phyloP scores from a whole-genome alignment of 108 stramenopile species.

The Skeletonema tropicum region DNA sequence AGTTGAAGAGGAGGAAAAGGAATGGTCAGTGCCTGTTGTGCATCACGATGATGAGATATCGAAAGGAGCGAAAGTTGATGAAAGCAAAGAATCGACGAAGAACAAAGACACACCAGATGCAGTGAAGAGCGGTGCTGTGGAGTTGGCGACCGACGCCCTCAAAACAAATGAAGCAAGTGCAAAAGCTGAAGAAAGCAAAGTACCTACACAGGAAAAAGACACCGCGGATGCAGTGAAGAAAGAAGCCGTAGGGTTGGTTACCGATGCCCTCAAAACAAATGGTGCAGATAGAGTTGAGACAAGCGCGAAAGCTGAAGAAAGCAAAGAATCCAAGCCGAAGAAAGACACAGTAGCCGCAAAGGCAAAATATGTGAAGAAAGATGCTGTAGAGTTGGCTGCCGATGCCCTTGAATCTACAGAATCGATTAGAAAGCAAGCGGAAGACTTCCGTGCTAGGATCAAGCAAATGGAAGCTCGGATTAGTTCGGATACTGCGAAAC shows the following conservation, averaged over 20 bases:
- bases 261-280: no score
- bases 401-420: not conserved
- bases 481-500: constrained; percentile 6
- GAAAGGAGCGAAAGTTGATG: not conserved
- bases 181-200: not conserved
- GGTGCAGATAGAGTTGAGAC: no score
- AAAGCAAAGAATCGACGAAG: not conserved
- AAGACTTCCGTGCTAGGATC: not conserved
- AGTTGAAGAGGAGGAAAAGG: constrained; percentile 3
- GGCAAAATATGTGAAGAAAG: no score
- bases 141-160: not conserved
- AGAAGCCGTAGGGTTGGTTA: no score
- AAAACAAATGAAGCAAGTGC: not conserved
- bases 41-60: not conserved
- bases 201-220: not conserved
- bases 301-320: not conserved
- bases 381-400: not conserved
- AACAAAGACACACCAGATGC: not conserved
- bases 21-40: constrained; percentile 6
- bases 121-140: no score
- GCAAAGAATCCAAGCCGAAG: not conserved
- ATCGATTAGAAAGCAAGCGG: not conserved
- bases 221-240: not conserved
- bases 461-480: not conserved
- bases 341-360: not conserved